Conservation (phyloP, 441 rosid species). For the Daphne laureola region DNA sequence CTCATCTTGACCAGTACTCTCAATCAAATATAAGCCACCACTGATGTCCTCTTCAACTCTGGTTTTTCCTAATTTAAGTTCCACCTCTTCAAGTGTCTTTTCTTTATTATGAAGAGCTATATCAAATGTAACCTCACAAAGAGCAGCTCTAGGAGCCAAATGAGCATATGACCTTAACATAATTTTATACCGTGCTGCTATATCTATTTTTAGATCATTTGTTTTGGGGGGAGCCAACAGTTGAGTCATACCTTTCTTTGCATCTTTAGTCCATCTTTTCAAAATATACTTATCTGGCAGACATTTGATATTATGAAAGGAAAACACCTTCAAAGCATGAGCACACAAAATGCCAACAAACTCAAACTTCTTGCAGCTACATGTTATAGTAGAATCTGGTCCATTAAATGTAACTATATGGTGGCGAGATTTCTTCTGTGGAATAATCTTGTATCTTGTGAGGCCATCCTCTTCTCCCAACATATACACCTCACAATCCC, state of each 20-base stretch:
- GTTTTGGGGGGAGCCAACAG: neutral
- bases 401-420: too few relatives aligned
- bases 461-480: too few relatives aligned
- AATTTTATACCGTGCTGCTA: neutral
- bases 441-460: too few relatives aligned
- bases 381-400: too few relatives aligned
- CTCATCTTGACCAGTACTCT: too few relatives aligned
- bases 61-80: too few relatives aligned
- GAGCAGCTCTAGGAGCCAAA: neutral
- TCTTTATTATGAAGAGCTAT: neutral
- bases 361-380: too few relatives aligned
- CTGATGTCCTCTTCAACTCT: too few relatives aligned
- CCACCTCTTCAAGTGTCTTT: neutral
- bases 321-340: neutral
- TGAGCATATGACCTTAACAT: neutral
- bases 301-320: neutral
- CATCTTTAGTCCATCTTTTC: slow-evolving; percentile 1
- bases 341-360: too few relatives aligned
- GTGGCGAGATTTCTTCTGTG: too few relatives aligned
- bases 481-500: too few relatives aligned
- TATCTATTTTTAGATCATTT: neutral
- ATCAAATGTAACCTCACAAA: neutral
- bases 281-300: neutral
- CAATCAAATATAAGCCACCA: neutral
- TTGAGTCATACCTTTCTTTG: neutral